Conservation (phyloP, 2,329 filamentous ascomycete species). For the Aspergillus glaucus region DNA sequence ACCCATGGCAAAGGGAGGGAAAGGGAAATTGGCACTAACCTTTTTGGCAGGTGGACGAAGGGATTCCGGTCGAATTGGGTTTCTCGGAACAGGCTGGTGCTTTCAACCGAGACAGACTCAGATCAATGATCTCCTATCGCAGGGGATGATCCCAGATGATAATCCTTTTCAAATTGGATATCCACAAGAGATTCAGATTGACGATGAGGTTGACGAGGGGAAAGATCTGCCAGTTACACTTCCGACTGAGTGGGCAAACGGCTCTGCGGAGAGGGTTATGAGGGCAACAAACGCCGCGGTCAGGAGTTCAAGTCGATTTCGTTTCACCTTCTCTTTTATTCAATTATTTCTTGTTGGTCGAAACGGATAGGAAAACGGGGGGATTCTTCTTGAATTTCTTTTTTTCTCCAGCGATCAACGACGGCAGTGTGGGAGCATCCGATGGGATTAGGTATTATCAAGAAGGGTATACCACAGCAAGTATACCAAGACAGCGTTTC, state of each 20-base stretch:
- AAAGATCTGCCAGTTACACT: background rate
- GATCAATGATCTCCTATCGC: slow-evolving; percentile 2
- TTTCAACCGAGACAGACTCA: slow-evolving; percentile 23
- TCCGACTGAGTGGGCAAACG: background rate
- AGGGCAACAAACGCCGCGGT: background rate
- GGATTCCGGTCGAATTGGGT: background rate
- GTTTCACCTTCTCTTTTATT: slow-evolving; percentile 5
- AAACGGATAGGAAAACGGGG: background rate
- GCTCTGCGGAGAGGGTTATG: background rate
- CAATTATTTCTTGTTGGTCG: background rate
- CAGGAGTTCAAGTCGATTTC: slow-evolving; percentile 4
- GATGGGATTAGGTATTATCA: slow-evolving; percentile 21
- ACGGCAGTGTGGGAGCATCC: background rate
- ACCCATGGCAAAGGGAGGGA: slow-evolving; percentile 13
- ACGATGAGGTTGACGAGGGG: background rate
- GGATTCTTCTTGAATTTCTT: background rate
- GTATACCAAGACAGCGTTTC: slow-evolving; percentile 3
- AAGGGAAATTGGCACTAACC: slow-evolving; percentile 23
- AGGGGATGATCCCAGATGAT: background rate
- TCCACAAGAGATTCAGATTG: too few species aligned
- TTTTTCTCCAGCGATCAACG: background rate
- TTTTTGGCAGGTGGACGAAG: slow-evolving; percentile 14
- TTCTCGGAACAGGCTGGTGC: slow-evolving; percentile 5
- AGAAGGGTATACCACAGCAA: slow-evolving; percentile 12
- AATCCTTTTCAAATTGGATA: too few species aligned